Conservation (phyloP, 2,329 filamentous ascomycete species). For the Cercospora nicotianae region DNA sequence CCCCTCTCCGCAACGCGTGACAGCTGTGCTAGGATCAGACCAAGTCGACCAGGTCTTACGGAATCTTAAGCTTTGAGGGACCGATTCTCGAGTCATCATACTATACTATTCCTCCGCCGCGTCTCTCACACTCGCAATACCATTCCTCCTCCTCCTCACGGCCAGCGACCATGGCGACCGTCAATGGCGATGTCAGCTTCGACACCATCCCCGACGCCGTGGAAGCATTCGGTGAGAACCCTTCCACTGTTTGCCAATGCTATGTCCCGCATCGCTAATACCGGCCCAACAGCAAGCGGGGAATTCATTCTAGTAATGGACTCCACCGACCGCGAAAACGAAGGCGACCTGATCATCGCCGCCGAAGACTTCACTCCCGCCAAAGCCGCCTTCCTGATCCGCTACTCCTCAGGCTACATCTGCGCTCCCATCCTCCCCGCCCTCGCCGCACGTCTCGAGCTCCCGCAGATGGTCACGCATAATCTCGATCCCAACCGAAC, state of each 20-base stretch:
- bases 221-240: constrained; percentile 44
- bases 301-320: constrained; percentile 97
- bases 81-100: neutral
- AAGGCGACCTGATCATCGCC: constrained; percentile 96
- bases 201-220: constrained; percentile 51
- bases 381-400: constrained; percentile 96
- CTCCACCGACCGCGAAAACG: constrained; percentile 88
- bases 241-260: neutral
- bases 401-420: constrained; percentile 83
- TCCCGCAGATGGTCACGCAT: constrained; percentile 86
- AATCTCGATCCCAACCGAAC: constrained; percentile 80
- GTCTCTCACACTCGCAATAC: neutral
- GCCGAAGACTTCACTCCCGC: constrained; percentile 78
- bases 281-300: constrained; percentile 48
- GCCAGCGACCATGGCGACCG: constrained; percentile 27
- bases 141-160: neutral
- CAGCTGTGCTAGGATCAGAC: neutral
- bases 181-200: constrained; percentile 40
- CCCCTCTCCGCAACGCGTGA: neutral
- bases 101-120: neutral
- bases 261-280: neutral
- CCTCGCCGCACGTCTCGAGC: constrained; percentile 67
- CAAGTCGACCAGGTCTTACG: constrained; percentile 11
- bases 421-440: constrained; percentile 77
- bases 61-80: constrained; percentile 15